These are phyloP conservation scores for Amoebophrya sp. DNA, from an alignment of 169 alveolate genomes.

Conservation along the genomic window DNA sequence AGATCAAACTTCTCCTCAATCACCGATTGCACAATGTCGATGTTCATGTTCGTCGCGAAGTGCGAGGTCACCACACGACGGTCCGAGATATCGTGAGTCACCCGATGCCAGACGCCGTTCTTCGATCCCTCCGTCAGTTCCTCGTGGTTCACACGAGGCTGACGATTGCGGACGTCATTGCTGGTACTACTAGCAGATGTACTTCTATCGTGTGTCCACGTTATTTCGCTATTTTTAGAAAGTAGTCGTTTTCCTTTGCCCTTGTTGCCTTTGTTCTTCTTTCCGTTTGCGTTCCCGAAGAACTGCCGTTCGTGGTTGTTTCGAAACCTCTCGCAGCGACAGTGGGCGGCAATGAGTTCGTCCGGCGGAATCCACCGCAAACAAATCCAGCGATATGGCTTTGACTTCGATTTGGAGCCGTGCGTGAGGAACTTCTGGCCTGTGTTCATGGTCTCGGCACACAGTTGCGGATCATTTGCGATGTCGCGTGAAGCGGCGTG, in stretches of 20 bases:
- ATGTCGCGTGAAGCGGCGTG: slow-evolving; percentile 37
- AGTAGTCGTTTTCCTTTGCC: not conserved
- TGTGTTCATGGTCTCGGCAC: not conserved
- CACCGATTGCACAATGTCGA: not conserved
- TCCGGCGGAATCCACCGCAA: slow-evolving; percentile 8
- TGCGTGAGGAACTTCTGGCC: slow-evolving; percentile 31
- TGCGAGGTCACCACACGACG: not conserved
- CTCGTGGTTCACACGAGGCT: not conserved
- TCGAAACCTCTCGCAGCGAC: not conserved
- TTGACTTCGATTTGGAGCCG: not conserved
- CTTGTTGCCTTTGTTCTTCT: not conserved
- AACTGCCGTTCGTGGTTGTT: not conserved
- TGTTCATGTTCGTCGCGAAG: slow-evolving; percentile 23
- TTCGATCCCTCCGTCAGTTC: not conserved
- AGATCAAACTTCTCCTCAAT: slow-evolving; percentile 36
- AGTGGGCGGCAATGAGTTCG: not conserved
- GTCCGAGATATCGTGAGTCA: not conserved
- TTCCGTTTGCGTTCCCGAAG: too few species aligned
- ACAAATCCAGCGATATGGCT: slow-evolving; percentile 37
- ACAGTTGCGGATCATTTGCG: not conserved
- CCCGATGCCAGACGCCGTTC: slow-evolving; percentile 17
- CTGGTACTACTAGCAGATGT: not conserved
- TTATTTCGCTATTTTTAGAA: not conserved
- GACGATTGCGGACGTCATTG: not conserved
- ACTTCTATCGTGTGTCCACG: not conserved